Evolutionary conservation across 192 early-diverging fungal species (phyloP).

Genomic region (Backusella mclennaniae): DNA sequence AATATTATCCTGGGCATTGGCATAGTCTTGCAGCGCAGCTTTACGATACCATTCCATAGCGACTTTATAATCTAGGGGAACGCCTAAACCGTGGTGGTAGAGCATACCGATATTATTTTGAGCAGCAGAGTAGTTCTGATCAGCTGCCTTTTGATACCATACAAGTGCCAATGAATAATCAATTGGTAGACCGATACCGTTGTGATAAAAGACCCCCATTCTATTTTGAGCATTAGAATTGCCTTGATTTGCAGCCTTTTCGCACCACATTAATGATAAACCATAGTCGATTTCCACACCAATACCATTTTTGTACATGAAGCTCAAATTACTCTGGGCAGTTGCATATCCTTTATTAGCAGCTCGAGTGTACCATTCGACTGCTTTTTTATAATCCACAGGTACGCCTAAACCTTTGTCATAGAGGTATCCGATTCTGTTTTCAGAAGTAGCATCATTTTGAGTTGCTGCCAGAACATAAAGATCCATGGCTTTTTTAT

Average conservation of each 20-base stretch:
- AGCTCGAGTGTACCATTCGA: background rate
- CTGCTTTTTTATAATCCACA: background rate
- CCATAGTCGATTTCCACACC: background rate
- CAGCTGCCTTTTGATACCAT: background rate
- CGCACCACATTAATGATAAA: background rate
- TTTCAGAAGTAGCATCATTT: background rate
- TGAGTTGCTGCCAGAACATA: background rate
- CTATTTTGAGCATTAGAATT: background rate
- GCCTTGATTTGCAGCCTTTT: background rate
- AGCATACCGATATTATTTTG: background rate
- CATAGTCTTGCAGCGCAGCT: background rate
- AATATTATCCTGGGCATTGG: background rate
- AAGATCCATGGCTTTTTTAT: background rate
- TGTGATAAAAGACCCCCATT: background rate
- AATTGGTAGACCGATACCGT: background rate
- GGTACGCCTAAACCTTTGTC: background rate
- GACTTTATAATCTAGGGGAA: background rate
- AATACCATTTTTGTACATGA: background rate
- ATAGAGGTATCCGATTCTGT: background rate
- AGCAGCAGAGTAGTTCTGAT: background rate
- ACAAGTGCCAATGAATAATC: background rate
- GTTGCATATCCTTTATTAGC: background rate
- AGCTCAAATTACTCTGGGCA: background rate
- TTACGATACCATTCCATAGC: constrained; percentile 2
- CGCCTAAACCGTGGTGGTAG: background rate